Base-by-base conservation (phyloP, 257 asterid genomes). In the Fraxinus americana region DNA sequence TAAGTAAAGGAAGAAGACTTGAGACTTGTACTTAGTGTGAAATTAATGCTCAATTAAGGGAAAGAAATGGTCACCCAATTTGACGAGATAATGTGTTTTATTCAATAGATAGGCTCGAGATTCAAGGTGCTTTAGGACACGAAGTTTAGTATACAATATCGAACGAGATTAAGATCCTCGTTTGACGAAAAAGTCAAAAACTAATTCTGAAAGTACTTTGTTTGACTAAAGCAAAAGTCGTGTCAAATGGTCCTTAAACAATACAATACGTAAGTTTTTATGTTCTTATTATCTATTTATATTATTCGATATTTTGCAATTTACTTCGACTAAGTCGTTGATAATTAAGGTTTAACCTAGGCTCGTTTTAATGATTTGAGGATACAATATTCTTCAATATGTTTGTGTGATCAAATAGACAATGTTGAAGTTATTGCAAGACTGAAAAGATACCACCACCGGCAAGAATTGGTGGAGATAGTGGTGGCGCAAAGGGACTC, bases 401-500 rank as follows among this genome's bases (percentile, higher is more conserved):
- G 10, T 17, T 54, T 17, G 19, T 19, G 23, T 54, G 10, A 11
- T 38, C 12, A 8, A 38, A 38, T 38, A 38, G 1, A 38, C 43
- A 8, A 38, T 1, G 43, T 38, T 38, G 43, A 41, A 41, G 13
- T 41, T 41, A 39, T 2, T 45, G 19, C 5, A 45, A 45, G 54
- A 45, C 1, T 13, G 57, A 54, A 54, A 17, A 41, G 79, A 68
- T 39, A 63, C 52, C 59, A 73, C 81, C 54, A 50, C 80, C 85
- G 82, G 86, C 88, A 86, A 84, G 7, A 13, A 29, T 3, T 75
- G 85, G 88, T 82, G 86, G 87, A 38, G 77, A 65, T 57, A 65
- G 82, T 83, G 84, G 83, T 82, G 80, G 82, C 76, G 61, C 77
- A 57, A 29, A 77, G 68, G 77, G 27, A n/a, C 50, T 3, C 50